Conservation (phyloP, 306 rosid genomes). For the Geum urbanum region DNA sequence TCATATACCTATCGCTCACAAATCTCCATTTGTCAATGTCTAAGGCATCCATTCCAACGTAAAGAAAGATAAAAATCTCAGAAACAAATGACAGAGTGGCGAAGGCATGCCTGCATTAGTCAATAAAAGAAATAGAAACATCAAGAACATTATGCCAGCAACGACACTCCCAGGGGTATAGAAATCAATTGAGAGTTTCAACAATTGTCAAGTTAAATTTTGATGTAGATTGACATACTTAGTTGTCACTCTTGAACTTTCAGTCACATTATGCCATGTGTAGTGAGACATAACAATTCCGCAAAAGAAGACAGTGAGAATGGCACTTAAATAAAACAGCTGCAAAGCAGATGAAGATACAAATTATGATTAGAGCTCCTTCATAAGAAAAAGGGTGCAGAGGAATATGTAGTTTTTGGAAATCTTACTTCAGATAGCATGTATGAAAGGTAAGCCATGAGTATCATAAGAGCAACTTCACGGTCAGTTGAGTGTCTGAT, state of each 20-base stretch:
- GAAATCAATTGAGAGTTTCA: constrained; percentile 13
- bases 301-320: constrained; percentile 94
- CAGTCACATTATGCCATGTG: constrained; percentile 98
- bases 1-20: constrained; percentile 65
- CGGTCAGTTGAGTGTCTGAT: constrained; percentile 88
- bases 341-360: constrained; percentile 37
- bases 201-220: constrained; percentile 6
- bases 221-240: constrained; percentile 50
- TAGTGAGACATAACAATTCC: constrained; percentile 99
- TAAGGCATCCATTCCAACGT: constrained; percentile 97
- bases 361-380: constrained; percentile 7
- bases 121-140: constrained; percentile 15
- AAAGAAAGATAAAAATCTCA: constrained; percentile 88
- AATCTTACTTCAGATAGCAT: constrained; percentile 78
- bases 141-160: constrained; percentile 1
- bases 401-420: constrained; percentile 7
- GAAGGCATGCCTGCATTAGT: constrained; percentile 75
- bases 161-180: constrained; percentile 9
- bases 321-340: constrained; percentile 87
- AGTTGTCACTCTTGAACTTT: constrained; percentile 95
- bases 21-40: constrained; percentile 95
- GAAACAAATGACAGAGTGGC: constrained; percentile 88
- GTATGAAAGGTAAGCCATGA: constrained; percentile 95
- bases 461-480: constrained; percentile 96
- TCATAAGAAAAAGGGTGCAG: not conserved